Base-by-base conservation (phyloP, 768 basidiomycete species). In the Mycena venus region DNA sequence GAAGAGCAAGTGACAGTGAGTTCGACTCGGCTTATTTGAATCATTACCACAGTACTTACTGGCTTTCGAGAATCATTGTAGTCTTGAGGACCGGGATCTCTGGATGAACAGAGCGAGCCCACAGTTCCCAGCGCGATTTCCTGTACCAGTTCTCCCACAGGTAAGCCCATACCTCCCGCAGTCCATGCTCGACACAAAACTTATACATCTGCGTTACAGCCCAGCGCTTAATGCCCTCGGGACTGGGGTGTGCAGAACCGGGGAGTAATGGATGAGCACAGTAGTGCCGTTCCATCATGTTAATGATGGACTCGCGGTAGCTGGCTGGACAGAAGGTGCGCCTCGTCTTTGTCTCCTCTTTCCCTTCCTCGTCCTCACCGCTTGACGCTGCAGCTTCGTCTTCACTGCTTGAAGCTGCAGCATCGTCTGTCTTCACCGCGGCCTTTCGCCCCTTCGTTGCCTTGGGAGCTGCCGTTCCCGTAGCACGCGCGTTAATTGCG, bases 21-120 rank as follows among this genome's bases (percentile, higher is more conserved):
- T n/a, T n/a, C n/a, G n/a, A n/a, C n/a, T n/a, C n/a, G n/a, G n/a
- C n/a, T n/a, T 19, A 17, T 19, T 53, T 65, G 23, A 51, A 53
- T 68, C 56, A 29, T 49, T 21, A 19, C 23, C 23, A 12, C 56
- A 19, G 44, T 31, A 75, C 80, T 78, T 38, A 81, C 82, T 82
- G 79, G 78, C 74, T 78, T 76, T 84, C 79, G 49, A 80, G 55
- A 40, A 79, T 78, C 81, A 83, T 83, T 10, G 80, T 81, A 10
- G 80, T 82, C 67, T 79, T 82, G 40, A 83, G 51, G 8, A 72
- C 32, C 2, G 81, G 78, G n/a, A 83, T 82, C 29, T 70, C 67
- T 1, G 32, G 23, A 61, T 75, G 55, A 21, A 44, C 65, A 1
- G 74, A 77, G 17, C 78, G 70, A 2, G 80, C 79, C 81, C 80